These are phyloP conservation scores for Penicillium turbatum DNA, from an alignment of 495 filamentous ascomycete genomes.

Conservation along the genomic window DNA sequence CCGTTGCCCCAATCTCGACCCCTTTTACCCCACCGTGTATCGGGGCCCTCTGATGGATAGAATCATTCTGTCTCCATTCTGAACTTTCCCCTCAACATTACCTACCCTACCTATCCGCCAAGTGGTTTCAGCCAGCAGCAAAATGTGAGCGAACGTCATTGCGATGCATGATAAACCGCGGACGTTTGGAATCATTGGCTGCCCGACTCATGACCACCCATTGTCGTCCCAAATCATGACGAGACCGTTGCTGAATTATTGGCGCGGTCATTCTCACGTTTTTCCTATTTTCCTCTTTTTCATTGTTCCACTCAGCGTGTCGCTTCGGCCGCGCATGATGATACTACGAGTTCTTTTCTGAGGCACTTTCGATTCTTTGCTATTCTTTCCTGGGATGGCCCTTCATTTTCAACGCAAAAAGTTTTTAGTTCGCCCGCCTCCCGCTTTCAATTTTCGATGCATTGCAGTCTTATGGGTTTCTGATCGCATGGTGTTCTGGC, in stretches of 20 bases:
- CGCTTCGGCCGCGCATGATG: conserved; percentile 24
- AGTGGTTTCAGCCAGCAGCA: conserved; percentile 5
- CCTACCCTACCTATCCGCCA: neutral
- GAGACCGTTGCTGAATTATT: conserved; percentile 2
- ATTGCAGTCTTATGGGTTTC: conserved; percentile 21
- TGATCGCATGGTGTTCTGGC: conserved; percentile 29
- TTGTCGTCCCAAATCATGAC: conserved; percentile 20
- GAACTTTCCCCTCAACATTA: conserved; percentile 3
- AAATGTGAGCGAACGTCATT: conserved; percentile 18
- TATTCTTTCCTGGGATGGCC: conserved; percentile 16
- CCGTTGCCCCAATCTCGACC: conserved; percentile 13
- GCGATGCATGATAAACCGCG: conserved; percentile 48
- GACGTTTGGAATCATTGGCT: conserved; percentile 11
- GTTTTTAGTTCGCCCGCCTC: conserved; percentile 25
- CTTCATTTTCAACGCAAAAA: conserved; percentile 21
- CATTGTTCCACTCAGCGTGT: neutral
- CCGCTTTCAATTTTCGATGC: conserved; percentile 16
- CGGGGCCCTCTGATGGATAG: conserved; percentile 16
- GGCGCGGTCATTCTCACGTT: conserved; percentile 12
- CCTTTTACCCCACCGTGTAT: conserved; percentile 14
- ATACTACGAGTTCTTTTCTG: conserved; percentile 19
- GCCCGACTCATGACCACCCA: neutral
- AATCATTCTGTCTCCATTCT: conserved; percentile 6
- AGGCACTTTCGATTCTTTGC: conserved; percentile 31
- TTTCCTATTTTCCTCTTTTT: neutral